Evolutionary conservation across 2,329 filamentous ascomycete genomes (phyloP), one percentile per base, ranked within the genome.

Genomic region (Grosmannia huntii): DNA sequence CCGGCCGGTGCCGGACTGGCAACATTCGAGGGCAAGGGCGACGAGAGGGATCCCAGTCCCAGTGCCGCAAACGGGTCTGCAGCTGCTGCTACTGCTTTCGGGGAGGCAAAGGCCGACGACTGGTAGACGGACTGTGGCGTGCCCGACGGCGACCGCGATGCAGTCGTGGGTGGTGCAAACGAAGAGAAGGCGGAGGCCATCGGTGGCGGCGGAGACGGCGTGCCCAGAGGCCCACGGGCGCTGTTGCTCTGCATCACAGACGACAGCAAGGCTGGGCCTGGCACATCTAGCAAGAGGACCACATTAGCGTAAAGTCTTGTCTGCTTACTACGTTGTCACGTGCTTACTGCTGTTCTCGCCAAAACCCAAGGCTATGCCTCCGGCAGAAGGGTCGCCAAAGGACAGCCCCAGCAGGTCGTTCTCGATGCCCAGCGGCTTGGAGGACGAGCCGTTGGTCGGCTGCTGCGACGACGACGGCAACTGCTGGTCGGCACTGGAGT

Each of bases 401-500:
- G 90, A 95, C 50, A 99, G 74, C 0, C 94, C 94, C 5, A 99
- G 77, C 9, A 99, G 76, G 68, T 99, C 94, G 68, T 95, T 91
- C 67, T 96, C 91, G 25, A 97, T 71, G 16, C 87, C 85, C 57
- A 81, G 84, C 1, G 81, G 73, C 59, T 82, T 79, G 16, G 75
- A 70, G 25, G 73, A 72, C 33, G 75, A 69, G 46, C 19, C 14
- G 52, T 23, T 46, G 53, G 27, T 49, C 50, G 5, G 46, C 16
- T n/a, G 52, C n/a, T 11, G 46, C n/a, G 49, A 44, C 23, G 7
- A 38, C n/a, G 49, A 44, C 23, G 7, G 28, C 49, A n/a, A 41
- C 41, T 11, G 36, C 19, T 21, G 21, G 48, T 38, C 48, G 14
- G 27, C 12, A 27, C 49, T 44, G 27, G 56, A 54, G 36, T 84